A percentile compares a stretch with the other conserved stretches of the same genome.
phyloP scores from a whole-genome alignment of 495 filamentous ascomycete species.

The Melanomma pulvis-pyrius region DNA sequence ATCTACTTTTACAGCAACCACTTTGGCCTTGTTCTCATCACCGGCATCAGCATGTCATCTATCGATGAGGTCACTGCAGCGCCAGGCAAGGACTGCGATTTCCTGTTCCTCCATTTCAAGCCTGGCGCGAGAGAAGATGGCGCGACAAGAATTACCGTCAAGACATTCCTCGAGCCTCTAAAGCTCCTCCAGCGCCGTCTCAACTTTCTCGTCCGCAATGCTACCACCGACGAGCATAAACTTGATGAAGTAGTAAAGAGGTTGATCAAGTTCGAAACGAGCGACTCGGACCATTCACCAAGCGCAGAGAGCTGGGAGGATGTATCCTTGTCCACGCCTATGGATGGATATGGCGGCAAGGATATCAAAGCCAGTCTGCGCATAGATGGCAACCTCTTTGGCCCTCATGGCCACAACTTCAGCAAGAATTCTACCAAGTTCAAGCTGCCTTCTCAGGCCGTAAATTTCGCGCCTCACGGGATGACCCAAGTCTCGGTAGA shows the following conservation, averaged over 20 bases:
- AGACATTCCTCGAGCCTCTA: constrained; percentile 88
- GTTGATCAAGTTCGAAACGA: constrained; percentile 69
- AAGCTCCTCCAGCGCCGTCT: constrained; percentile 78
- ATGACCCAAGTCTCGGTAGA: constrained; percentile 73
- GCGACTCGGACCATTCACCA: constrained; percentile 62
- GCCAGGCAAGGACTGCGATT: constrained; percentile 87
- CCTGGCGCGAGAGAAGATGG: constrained; percentile 61
- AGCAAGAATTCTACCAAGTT: constrained; percentile 66
- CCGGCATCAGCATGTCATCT: constrained; percentile 68
- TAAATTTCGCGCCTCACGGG: constrained; percentile 78
- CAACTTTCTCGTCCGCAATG: constrained; percentile 78
- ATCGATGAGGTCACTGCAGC: constrained; percentile 89
- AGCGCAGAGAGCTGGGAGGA: constrained; percentile 96
- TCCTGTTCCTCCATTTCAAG: constrained; percentile 84
- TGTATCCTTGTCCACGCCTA: constrained; percentile 64
- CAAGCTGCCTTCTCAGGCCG: constrained; percentile 79
- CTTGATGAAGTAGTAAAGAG: constrained; percentile 67
- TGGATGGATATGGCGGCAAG: constrained; percentile 55
- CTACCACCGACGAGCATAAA: constrained; percentile 55
- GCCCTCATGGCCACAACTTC: constrained; percentile 47
- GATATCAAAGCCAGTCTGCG: constrained; percentile 64
- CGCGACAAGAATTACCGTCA: constrained; percentile 76
- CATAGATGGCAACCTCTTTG: constrained; percentile 61
- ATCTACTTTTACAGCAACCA: constrained; percentile 97
- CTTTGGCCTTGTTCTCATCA: constrained; percentile 85